Conservation (phyloP, 2,329 filamentous ascomycete genomes). For the Phaeoacremonium minimum region DNA sequence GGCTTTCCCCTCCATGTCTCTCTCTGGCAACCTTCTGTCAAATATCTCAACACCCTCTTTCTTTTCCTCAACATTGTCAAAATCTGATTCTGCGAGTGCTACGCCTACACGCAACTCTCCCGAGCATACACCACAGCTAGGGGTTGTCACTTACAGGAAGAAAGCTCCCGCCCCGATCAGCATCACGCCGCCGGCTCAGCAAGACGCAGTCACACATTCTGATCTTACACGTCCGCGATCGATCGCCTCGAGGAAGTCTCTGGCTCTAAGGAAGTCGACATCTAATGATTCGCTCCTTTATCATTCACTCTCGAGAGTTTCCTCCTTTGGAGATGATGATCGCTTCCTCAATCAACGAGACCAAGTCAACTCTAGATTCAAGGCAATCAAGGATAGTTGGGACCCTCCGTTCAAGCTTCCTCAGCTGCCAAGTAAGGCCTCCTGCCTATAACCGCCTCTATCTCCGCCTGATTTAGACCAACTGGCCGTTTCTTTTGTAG, state of each 20-base stretch:
- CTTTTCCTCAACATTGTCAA: slow-evolving; percentile 28
- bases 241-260: slow-evolving; percentile 18
- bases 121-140: slow-evolving; percentile 13
- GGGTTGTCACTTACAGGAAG: too few relatives aligned
- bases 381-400: slow-evolving; percentile 85
- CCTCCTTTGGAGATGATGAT: slow-evolving; percentile 79
- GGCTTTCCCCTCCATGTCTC: slow-evolving; percentile 50
- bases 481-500: slow-evolving; percentile 1
- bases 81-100: slow-evolving; percentile 16
- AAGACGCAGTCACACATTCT: slow-evolving; percentile 7
- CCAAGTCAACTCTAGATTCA: slow-evolving; percentile 83
- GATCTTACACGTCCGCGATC: slow-evolving; percentile 1
- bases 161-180: too few relatives aligned
- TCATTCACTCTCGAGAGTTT: slow-evolving; percentile 70
- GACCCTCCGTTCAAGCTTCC: slow-evolving; percentile 74
- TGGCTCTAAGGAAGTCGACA: slow-evolving; percentile 52
- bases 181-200: slow-evolving; percentile 6
- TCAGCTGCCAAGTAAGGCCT: slow-evolving; percentile 42
- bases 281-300: slow-evolving; percentile 79
- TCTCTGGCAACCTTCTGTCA: slow-evolving; percentile 33
- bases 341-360: slow-evolving; percentile 76
- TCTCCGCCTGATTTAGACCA: too few relatives aligned
- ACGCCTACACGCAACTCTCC: slow-evolving; percentile 13
- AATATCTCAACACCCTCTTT: slow-evolving; percentile 29
- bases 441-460: too few relatives aligned